Evolutionary conservation across 371 early-diverging fungal species (phyloP), one percentile per base, ranked within the genome.

Genomic region (Saksenaea vasiformis): DNA sequence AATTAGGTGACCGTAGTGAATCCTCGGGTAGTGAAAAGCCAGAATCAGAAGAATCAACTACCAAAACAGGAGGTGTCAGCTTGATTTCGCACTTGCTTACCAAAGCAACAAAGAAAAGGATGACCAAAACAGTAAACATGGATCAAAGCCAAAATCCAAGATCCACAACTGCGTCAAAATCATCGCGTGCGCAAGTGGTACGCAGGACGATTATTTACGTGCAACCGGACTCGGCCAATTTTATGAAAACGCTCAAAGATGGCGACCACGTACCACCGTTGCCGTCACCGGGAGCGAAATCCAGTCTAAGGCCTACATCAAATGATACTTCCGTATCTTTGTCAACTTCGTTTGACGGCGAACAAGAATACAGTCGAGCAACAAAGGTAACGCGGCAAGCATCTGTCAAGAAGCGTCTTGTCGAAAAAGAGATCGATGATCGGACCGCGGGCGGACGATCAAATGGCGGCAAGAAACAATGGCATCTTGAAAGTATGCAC

Each of bases 121-220:
- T 26, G 17, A 53, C 60, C 1, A 66, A 66, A n/a, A 41, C 44
- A 54, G 56, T 56, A 27, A 68, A 68, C 27, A 58, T 68, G 62
- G 54, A 58, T 14, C 17, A 58, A 15, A 34, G 39, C 3, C 39
- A 66, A 15, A 8, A 19, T 13, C 53, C 36, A 24, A 14, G 19
- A 7, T 5, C 11, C 10, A 13, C 13, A 13, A 36, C 58, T 28
- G 9, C 58, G 3, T 35, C 58, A 27, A 61, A 43, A 35, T 19
- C 51, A 22, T 47, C 51, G 8, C 66, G 64, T 41, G 61, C 65
- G 5, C 58, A 61, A 13, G 60, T 72, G 11, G 69, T 72, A 15
- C 69, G 73, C 8, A 58, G 69, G 9, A 72, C 67, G 4, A 72
- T 72, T 44, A 72, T 72, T 60, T 69, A 68, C 41, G 68, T 70